phyloP scores from a whole-genome alignment of 805 yeast genomes.

The Myxozyma sirexii region DNA sequence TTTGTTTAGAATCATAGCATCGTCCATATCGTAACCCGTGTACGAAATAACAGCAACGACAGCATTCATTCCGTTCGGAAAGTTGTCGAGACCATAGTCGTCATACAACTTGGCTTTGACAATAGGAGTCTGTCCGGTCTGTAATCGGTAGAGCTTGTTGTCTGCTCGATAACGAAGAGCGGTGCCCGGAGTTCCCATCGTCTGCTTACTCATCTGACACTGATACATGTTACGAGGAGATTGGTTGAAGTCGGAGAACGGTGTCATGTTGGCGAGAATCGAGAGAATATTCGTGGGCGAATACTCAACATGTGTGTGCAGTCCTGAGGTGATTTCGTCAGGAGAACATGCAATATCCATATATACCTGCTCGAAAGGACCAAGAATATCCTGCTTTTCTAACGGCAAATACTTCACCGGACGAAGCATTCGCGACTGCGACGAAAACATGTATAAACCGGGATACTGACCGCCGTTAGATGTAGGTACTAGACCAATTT shows the following conservation, averaged over 20 bases:
- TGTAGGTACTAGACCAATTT: conserved; percentile 96
- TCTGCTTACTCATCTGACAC: conserved; percentile 99
- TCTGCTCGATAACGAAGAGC: conserved; percentile 90
- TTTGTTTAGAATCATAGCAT: conserved; percentile 97
- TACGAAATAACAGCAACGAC: conserved; percentile 98
- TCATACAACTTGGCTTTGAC: conserved; percentile 92
- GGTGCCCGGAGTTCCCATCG: conserved; percentile 99
- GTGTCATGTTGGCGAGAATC: conserved; percentile 94
- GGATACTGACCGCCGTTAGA: conserved; percentile 95
- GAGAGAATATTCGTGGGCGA: conserved; percentile 94
- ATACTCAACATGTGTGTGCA: conserved; percentile 91
- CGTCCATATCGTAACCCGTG: conserved; percentile 99
- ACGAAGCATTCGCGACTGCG: conserved; percentile 92
- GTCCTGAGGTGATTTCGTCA: conserved; percentile 76
- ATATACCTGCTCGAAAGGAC: conserved; percentile 98
- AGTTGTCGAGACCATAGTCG: conserved; percentile 96
- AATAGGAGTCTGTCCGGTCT: conserved; percentile 95
- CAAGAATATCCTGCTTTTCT: conserved; percentile 81
- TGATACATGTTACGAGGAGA: conserved; percentile 99
- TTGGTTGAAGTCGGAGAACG: conserved; percentile 97
- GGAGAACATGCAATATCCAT: conserved; percentile 96
- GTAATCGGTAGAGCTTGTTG: conserved; percentile 89
- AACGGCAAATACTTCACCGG: conserved; percentile 91
- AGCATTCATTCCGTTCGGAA: conserved; percentile 98
- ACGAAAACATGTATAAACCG: conserved; percentile 88